A percentile compares a stretch with the other conserved stretches of the same genome.
Conservation (phyloP, 805 yeast genomes). For the Saccharomycopsis capsularis region DNA sequence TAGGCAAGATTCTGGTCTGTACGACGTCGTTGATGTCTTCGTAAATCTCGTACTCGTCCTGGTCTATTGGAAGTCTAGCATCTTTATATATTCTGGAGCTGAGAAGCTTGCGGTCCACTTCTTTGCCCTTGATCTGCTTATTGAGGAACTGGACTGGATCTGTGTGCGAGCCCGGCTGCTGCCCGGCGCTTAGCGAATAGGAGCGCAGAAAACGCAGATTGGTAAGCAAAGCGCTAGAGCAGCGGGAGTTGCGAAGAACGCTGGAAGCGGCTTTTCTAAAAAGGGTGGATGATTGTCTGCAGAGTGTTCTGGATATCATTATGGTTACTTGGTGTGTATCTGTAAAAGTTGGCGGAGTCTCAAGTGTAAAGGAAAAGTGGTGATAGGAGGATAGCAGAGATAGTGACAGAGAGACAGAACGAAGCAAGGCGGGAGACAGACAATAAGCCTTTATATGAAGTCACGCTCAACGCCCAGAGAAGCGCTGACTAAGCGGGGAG, state of each 20-base stretch:
- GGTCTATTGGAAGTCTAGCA: slow-evolving; percentile 16
- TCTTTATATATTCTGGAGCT: slow-evolving; percentile 14
- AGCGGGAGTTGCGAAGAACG: background rate
- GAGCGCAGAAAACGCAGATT: background rate
- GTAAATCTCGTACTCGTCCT: slow-evolving; percentile 20
- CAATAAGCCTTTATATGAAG: background rate
- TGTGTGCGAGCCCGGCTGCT: background rate
- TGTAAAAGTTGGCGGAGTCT: background rate
- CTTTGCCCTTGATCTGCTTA: background rate
- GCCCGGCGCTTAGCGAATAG: background rate
- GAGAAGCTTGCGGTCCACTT: slow-evolving; percentile 13
- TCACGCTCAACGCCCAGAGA: background rate
- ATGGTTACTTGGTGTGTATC: too few species aligned
- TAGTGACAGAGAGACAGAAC: background rate
- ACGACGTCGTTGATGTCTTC: slow-evolving; percentile 70
- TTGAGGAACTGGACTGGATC: background rate
- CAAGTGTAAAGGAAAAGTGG: background rate
- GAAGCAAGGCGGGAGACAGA: background rate
- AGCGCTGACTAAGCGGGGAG: background rate
- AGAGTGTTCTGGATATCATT: background rate
- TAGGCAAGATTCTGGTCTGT: slow-evolving; percentile 93
- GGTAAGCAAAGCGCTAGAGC: background rate
- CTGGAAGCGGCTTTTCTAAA: background rate
- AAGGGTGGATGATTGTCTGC: background rate
- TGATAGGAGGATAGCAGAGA: background rate